Conservation (phyloP, 345 rosid genomes). For the Brassica juncea region DNA sequence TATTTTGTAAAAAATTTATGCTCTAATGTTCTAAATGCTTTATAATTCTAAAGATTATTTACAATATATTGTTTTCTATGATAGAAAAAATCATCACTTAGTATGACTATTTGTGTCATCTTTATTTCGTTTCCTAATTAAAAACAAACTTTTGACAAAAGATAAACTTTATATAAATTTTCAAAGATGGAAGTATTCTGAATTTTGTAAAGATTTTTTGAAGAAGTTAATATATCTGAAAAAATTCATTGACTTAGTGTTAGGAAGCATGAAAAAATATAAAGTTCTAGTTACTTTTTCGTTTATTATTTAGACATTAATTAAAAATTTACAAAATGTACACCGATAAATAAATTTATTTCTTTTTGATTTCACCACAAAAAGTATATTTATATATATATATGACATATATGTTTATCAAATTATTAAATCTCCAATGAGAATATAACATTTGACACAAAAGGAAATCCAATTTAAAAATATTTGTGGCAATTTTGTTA, state of each 20-base stretch:
- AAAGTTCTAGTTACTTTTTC: background rate
- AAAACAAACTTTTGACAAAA: background rate
- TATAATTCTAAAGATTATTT: background rate
- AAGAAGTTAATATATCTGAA: background rate
- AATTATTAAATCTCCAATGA: background rate
- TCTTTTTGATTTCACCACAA: background rate
- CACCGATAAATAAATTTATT: background rate
- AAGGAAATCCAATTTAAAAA: background rate
- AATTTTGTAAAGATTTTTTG: background rate
- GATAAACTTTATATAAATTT: background rate
- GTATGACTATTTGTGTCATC: constrained; percentile 2
- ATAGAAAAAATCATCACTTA: background rate
- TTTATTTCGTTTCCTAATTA: background rate
- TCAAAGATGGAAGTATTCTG: background rate
- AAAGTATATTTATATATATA: background rate
- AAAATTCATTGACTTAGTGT: constrained; percentile 1
- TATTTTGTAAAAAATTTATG: background rate
- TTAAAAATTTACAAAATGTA: background rate
- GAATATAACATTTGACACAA: background rate
- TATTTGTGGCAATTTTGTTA: background rate
- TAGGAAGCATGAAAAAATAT: background rate
- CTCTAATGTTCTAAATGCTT: background rate
- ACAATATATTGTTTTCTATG: background rate
- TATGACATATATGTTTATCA: background rate
- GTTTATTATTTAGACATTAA: background rate